phyloP scores from a whole-genome alignment of 345 rosid species.

The Arabis hirsuta region DNA sequence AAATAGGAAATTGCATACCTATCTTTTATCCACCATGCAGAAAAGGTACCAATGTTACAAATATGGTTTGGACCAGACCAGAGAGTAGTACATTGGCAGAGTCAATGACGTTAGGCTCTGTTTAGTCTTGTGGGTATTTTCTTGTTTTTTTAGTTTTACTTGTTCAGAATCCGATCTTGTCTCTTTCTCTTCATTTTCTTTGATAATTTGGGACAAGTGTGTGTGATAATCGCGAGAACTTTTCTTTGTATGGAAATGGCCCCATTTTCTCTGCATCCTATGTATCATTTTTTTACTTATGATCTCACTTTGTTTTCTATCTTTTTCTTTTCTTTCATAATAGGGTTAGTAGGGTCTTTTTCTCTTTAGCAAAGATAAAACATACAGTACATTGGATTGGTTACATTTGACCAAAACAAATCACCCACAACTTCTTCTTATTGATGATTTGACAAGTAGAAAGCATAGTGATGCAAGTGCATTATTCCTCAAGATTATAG shows the following conservation, averaged over 20 bases:
- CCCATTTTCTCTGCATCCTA: conserved; percentile 25
- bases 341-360: neutral
- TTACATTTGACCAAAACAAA: conserved; percentile 38
- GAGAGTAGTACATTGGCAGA: conserved; percentile 40
- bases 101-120: conserved; percentile 43
- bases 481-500: too few species aligned
- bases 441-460: conserved; percentile 23
- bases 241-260: conserved; percentile 10
- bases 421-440: conserved; percentile 9
- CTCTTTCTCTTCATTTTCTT: conserved; percentile 32
- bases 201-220: neutral
- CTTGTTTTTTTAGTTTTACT: conserved; percentile 26
- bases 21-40: conserved; percentile 30
- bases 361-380: neutral
- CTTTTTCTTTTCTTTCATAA: neutral
- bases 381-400: conserved; percentile 18
- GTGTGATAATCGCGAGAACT: conserved; percentile 9
- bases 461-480: too few species aligned
- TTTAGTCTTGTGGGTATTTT: conserved; percentile 38
- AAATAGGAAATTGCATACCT: conserved; percentile 21
- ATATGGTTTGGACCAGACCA: conserved; percentile 39
- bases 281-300: neutral
- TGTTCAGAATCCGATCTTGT: conserved; percentile 36
- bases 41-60: conserved; percentile 23
- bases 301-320: conserved; percentile 23